A percentile compares a stretch with the other conserved stretches of the same genome.
These are phyloP conservation scores for Pleurotus tuber-regium DNA, from an alignment of 768 basidiomycete genomes.

Conservation along the genomic window DNA sequence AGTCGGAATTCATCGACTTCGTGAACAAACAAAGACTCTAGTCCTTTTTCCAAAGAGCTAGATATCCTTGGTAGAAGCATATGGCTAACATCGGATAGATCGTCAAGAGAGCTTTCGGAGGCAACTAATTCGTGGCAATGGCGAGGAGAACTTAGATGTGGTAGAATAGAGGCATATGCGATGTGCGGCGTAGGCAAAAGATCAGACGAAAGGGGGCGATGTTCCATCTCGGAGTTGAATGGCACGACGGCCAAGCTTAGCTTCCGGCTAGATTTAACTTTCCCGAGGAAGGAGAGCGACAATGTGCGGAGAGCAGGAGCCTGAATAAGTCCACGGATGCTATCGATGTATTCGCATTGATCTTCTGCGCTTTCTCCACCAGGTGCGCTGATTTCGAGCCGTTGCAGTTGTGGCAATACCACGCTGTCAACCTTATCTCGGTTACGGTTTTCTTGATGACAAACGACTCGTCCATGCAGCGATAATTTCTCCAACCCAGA, in stretches of 20 bases:
- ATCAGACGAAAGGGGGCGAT: background rate
- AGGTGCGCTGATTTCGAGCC: constrained; percentile 3
- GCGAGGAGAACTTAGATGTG: background rate
- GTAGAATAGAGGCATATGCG: no score
- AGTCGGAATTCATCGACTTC: constrained; percentile 1
- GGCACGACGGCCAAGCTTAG: background rate
- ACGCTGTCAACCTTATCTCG: background rate
- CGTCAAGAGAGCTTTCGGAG: background rate
- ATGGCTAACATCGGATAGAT: background rate
- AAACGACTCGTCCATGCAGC: constrained; percentile 4
- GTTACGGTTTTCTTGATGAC: constrained; percentile 5
- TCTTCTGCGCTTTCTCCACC: constrained; percentile 3
- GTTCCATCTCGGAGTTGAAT: background rate
- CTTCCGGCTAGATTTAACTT: background rate
- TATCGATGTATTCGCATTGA: constrained; percentile 3
- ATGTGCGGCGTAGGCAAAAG: background rate
- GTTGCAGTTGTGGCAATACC: background rate
- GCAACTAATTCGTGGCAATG: background rate
- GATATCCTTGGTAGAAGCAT: background rate
- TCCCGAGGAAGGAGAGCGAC: background rate
- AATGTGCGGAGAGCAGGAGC: background rate
- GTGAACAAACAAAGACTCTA: background rate
- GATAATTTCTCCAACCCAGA: constrained; percentile 3
- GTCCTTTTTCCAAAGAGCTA: background rate
- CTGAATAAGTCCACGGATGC: background rate